Percentiles rank a stretch among this genome's conserved stretches.
phyloP scores from a whole-genome alignment of 2,329 filamentous ascomycete genomes.

The Fusarium tuaranense region DNA sequence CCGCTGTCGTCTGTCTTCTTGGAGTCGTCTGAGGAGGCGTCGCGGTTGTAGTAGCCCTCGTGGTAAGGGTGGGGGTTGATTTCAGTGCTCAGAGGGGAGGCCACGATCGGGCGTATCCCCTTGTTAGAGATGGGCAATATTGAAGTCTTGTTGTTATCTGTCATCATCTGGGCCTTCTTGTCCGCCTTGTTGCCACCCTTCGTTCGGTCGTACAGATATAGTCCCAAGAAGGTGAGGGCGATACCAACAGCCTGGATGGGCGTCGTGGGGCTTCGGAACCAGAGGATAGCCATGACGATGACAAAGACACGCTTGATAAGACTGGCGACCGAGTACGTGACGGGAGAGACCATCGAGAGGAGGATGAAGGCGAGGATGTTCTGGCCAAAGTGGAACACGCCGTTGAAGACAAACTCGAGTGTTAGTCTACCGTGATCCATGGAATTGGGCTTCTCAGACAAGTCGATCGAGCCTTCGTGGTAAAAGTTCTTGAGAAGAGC shows the following conservation, averaged over 20 bases:
- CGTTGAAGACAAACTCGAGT: constrained; percentile 97
- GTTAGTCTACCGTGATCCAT: constrained; percentile 79
- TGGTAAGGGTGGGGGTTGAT: constrained; percentile 56
- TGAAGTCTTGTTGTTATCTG: constrained; percentile 52
- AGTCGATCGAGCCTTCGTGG: constrained; percentile 80
- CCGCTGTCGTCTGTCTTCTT: constrained; percentile 68
- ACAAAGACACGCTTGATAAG: constrained; percentile 98
- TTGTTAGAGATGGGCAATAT: constrained; percentile 75
- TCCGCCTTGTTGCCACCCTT: constrained; percentile 90
- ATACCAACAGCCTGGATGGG: constrained; percentile 87
- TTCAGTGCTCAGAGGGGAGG: constrained; percentile 41
- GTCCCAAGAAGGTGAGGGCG: constrained; percentile 85
- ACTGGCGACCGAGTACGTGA: constrained; percentile 96
- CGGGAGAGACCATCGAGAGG: constrained; percentile 91
- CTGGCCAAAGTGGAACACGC: constrained; percentile 94
- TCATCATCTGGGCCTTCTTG: constrained; percentile 78
- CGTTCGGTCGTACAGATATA: constrained; percentile 96
- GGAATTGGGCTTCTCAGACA: constrained; percentile 70
- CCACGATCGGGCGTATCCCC: constrained; percentile 32
- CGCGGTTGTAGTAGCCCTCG: constrained; percentile 58
- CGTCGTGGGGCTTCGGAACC: constrained; percentile 94
- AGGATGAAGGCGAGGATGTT: constrained; percentile 96
- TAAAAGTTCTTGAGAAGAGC: constrained; percentile 81
- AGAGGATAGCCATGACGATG: constrained; percentile 92
- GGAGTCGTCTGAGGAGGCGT: constrained; percentile 56